A percentile compares a stretch with the other conserved stretches of the same genome.
Evolutionary conservation across 1,284 basidiomycete species (phyloP).

Genomic region (Puccinia hordei): DNA sequence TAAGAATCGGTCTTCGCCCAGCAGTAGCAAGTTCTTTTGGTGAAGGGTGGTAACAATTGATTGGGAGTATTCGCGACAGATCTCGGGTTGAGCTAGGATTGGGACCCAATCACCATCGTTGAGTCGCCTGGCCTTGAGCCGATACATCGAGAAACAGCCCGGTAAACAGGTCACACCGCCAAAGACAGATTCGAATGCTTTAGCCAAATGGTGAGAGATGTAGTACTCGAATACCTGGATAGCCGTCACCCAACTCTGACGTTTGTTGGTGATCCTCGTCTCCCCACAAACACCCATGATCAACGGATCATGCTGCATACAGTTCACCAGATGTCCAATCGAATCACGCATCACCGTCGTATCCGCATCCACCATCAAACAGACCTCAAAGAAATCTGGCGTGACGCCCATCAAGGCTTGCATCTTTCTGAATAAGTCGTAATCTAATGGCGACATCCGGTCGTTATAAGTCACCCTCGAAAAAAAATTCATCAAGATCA

Average conservation of each 20-base stretch:
- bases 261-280: constrained; percentile 97
- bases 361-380: constrained; percentile 98
- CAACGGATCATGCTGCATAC: constrained; percentile 96
- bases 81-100: constrained; percentile 93
- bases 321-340: constrained; percentile 83
- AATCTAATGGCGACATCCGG: constrained; percentile 95
- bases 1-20: constrained; percentile 98
- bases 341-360: constrained; percentile 88
- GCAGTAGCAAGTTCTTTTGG: constrained; percentile 92
- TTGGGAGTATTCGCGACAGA: constrained; percentile 95
- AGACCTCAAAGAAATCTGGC: constrained; percentile 96
- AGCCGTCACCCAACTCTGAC: constrained; percentile 93
- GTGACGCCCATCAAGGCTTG: constrained; percentile 98
- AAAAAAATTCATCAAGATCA: constrained; percentile 99
- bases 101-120: constrained; percentile 96
- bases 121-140: constrained; percentile 86
- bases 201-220: constrained; percentile 96
- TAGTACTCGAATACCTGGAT: constrained; percentile 91
- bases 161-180: constrained; percentile 99
- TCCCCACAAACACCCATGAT: constrained; percentile 99
- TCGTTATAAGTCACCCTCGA: constrained; percentile 98
- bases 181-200: constrained; percentile 98
- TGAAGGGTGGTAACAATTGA: constrained; percentile 89
- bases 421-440: constrained; percentile 95
- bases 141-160: constrained; percentile 99